Base-by-base conservation (phyloP, 208 protist species). In the Phytomonas francai region DNA sequence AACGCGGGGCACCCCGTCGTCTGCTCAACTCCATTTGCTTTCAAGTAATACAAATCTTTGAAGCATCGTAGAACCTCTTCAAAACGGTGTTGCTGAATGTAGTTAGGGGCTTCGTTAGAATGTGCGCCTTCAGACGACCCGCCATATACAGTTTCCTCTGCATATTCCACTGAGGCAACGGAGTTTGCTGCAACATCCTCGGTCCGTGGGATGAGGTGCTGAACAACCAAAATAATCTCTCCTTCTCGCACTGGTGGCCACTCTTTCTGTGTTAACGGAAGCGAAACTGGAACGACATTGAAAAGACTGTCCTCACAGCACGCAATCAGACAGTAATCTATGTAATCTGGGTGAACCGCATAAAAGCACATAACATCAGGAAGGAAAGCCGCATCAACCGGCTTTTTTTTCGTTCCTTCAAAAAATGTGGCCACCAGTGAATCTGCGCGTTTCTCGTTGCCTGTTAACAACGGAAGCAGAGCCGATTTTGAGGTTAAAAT, bases 311-410 rank as follows among this genome's bases (percentile, higher is more conserved):
- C 67, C 73, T 85, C 72, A 29, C 95, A 88, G 70, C 87, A 91
- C 4, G 80, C 81, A n/a, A 97, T 78, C 59, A 97, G 64, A 71
- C 87, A 95, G 84, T 97, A 97, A 59, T 95, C 86, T 79, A 96
- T 88, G 75, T 94, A 83, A 11, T 88, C 85, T 14, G 92, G 92
- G 70, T 89, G 94, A 30, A 73, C 68, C 0, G 87, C 81, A 19
- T 80, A 64, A 63, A 97, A 96, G 67, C 82, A 97, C 63, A 81
- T 80, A 49, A 80, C 66, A 42, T 87, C 61, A 3, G 92, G 92
- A 59, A 87, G 74, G 22, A 97, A 69, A 34, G 67, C 73, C 22
- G 84, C 89, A 30, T 87, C 76, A 0, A 96, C 72, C 0, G 81
- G 54, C 11, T 56, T 76, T 71, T 96, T 95, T 73, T 97, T 97